phyloP scores from a whole-genome alignment of 2,329 filamentous ascomycete genomes.

The Balansia obtecta region DNA sequence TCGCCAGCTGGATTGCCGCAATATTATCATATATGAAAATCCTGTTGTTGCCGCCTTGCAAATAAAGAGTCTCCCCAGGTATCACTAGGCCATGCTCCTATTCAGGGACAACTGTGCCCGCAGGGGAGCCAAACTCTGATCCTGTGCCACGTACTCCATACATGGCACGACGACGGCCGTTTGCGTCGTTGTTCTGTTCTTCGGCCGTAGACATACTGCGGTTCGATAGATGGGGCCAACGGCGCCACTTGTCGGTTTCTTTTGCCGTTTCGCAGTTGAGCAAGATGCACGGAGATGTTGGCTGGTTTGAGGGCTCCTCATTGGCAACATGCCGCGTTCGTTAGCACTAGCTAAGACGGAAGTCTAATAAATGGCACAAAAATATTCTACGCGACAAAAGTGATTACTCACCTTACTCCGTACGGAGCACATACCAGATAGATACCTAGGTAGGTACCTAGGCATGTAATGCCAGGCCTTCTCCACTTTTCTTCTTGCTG shows the following conservation, averaged over 20 bases:
- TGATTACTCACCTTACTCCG: not conserved
- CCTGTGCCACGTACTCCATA: not conserved
- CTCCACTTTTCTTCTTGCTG: not conserved
- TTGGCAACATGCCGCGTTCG: not conserved
- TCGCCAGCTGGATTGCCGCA: too few species aligned
- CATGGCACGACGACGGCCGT: not conserved
- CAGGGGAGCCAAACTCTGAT: not conserved
- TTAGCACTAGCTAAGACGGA: not conserved
- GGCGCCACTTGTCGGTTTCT: not conserved
- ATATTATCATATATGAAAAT: too few species aligned
- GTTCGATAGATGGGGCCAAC: not conserved
- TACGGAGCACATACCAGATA: not conserved
- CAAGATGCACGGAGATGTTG: not conserved
- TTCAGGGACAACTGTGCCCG: not conserved
- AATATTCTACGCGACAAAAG: not conserved
- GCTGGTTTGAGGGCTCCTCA: not conserved
- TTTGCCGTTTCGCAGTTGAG: not conserved
- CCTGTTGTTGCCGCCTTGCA: too few species aligned
- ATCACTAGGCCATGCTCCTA: too few species aligned
- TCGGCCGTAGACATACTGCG: not conserved
- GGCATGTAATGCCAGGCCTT: not conserved
- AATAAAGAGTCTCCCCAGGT: too few species aligned
- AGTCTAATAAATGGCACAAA: not conserved
- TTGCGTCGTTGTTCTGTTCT: not conserved
- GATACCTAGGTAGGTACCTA: too few species aligned